These are phyloP conservation scores for Serendipita sp. DNA, from an alignment of 768 basidiomycete genomes.

Conservation along the genomic window DNA sequence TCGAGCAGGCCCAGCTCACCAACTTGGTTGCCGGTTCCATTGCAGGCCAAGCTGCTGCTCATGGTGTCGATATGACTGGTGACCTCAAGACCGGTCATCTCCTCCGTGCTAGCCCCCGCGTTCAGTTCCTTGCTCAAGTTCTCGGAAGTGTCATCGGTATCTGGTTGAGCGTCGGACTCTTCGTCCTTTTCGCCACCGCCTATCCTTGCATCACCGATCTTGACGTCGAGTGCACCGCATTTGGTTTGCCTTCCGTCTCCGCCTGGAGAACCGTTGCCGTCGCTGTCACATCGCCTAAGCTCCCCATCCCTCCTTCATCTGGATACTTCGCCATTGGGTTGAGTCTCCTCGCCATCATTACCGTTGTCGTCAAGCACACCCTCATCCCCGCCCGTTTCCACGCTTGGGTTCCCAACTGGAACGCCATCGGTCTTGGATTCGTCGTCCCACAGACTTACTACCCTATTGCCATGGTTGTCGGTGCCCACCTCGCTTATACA, in stretches of 20 bases:
- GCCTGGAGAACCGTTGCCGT: slow-evolving; percentile 43
- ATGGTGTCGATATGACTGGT: slow-evolving; percentile 48
- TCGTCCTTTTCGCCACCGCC: slow-evolving; percentile 46
- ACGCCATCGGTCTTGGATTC: slow-evolving; percentile 30
- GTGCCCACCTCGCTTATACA: slow-evolving; percentile 31
- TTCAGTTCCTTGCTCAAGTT: slow-evolving; percentile 46
- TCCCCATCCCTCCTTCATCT: slow-evolving; percentile 39
- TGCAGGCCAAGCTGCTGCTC: slow-evolving; percentile 39
- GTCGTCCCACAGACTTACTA: slow-evolving; percentile 37
- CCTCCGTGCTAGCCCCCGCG: slow-evolving; percentile 43
- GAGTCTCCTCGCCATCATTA: slow-evolving; percentile 28
- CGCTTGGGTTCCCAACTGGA: slow-evolving; percentile 39
- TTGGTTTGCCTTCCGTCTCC: slow-evolving; percentile 38
- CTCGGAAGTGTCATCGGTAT: slow-evolving; percentile 42
- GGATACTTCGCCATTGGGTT: slow-evolving; percentile 44
- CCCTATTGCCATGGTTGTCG: slow-evolving; percentile 20
- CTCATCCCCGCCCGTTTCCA: slow-evolving; percentile 35
- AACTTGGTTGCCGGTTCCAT: slow-evolving; percentile 40
- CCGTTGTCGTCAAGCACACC: slow-evolving; percentile 31
- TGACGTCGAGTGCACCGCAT: slow-evolving; percentile 29
- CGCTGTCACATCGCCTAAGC: slow-evolving; percentile 33
- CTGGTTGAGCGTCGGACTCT: slow-evolving; percentile 42
- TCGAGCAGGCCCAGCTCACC: slow-evolving; percentile 26
- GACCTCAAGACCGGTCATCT: slow-evolving; percentile 56
- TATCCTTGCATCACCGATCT: slow-evolving; percentile 35